Evolutionary conservation across 805 yeast genomes (phyloP), one percentile per base, ranked within the genome.

Genomic region (Candida yuanshanica): DNA sequence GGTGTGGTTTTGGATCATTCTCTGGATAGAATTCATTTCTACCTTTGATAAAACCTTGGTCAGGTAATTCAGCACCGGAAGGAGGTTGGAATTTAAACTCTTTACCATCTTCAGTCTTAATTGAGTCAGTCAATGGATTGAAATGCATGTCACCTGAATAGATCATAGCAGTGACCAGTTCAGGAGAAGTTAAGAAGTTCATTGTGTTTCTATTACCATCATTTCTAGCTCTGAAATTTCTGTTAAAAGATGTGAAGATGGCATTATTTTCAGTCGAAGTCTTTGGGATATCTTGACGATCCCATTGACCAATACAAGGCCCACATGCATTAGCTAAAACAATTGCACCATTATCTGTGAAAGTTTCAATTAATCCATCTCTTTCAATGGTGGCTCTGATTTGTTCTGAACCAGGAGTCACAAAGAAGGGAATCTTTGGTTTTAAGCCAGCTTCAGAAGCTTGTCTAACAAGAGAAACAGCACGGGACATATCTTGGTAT

Each of bases 291-390:
- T 86, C 95, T 50, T 76, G 74, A 72, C 98, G 84, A 64, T 93
- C 96, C 99, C 99, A 91, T 74, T 91, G 99, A 44, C 99, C 99
- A 62, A 91, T 91, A 73, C 99, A 91, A 59, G 98, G 99, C 53
- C 99, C 99, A 75, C 99, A 91, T 17, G 99, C 99, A 64, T 91
- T 91, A 41, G 98, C 96, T 54, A 91, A 75, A 35, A 91, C 95
- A 45, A 78, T 74, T 53, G 96, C 99, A 46, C 98, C 98, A 56
- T 81, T 83, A 41, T 83, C 79, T 63, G 82, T 81, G 63, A 91
- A 89, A 33, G 82, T 79, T 36, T 82, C 72, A 47, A 85, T 77
- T 59, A 84, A 78, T 44, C 98, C 98, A 65, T 91, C 99, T 68
- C 97, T 81, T 64, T 85, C 95, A 55, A 91, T 80, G 39, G 99